Evolutionary conservation across 202 grass and related monocot genomes (phyloP).

Genomic region (Miscanthus sacchariflorus): DNA sequence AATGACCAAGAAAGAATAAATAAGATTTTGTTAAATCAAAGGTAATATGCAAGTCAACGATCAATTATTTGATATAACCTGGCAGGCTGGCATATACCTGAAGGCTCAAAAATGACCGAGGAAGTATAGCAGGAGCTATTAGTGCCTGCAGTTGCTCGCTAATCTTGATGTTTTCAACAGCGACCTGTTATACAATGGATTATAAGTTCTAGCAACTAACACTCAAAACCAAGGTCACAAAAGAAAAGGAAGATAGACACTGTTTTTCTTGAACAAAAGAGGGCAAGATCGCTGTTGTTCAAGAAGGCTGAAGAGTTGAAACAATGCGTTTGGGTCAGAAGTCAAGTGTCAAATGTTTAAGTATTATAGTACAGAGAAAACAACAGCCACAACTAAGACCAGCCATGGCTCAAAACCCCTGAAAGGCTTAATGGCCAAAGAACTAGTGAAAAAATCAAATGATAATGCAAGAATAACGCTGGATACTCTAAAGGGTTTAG

Average conservation of each 20-base stretch:
- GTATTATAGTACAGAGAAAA: not conserved
- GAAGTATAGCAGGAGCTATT: slow-evolving; percentile 95
- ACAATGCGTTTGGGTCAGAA: slow-evolving; percentile 4
- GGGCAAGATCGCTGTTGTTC: not conserved
- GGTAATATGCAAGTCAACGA: not conserved
- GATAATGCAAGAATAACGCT: not conserved
- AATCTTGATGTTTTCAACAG: slow-evolving; percentile 86
- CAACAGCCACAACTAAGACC: not conserved
- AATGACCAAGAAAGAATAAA: not conserved
- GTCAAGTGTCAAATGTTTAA: not conserved
- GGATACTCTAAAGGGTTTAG: not conserved
- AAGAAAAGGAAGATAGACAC: not conserved
- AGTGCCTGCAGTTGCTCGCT: slow-evolving; percentile 91
- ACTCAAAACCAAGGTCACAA: not conserved
- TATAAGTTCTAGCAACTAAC: not conserved
- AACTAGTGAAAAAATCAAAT: slow-evolving; percentile 11
- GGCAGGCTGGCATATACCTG: slow-evolving; percentile 63
- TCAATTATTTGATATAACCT: not conserved
- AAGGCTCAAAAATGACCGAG: slow-evolving; percentile 85
- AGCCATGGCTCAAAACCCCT: not conserved
- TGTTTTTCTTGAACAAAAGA: slow-evolving; percentile 10
- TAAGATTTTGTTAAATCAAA: not conserved
- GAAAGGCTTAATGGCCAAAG: not conserved
- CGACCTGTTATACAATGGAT: slow-evolving; percentile 57
- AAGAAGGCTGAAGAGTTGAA: slow-evolving; percentile 9